phyloP scores from a whole-genome alignment of 345 rosid genomes.

The Orychophragmus violaceus region DNA sequence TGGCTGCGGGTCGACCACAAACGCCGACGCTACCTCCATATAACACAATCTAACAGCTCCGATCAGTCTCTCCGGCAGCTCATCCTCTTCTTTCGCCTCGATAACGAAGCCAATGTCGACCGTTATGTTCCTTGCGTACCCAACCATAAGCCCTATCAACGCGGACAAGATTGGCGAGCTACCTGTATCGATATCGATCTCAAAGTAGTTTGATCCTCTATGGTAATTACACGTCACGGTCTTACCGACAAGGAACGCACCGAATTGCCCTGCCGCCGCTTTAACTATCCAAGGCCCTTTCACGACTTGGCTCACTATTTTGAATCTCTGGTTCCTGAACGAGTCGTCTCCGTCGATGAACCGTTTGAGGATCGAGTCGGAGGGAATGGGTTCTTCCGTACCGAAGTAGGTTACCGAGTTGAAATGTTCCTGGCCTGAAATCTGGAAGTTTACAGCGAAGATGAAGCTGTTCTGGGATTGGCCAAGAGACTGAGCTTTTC shows the following conservation, averaged over 20 bases:
- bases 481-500: conserved; percentile 47
- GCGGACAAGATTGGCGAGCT: conserved; percentile 55
- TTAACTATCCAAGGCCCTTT: conserved; percentile 81
- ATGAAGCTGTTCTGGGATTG: conserved; percentile 50
- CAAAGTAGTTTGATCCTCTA: conserved; percentile 66
- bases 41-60: conserved; percentile 68
- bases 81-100: conserved; percentile 63
- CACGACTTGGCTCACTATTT: conserved; percentile 62
- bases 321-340: conserved; percentile 61
- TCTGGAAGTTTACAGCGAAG: conserved; percentile 67
- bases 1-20: conserved; percentile 29
- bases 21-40: conserved; percentile 69
- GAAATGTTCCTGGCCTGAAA: conserved; percentile 59
- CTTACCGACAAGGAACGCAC: conserved; percentile 64
- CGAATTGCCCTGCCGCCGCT: conserved; percentile 57
- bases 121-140: conserved; percentile 45
- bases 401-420: conserved; percentile 64
- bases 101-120: conserved; percentile 72
- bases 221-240: conserved; percentile 57
- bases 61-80: conserved; percentile 72
- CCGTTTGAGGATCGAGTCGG: conserved; percentile 48
- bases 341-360: conserved; percentile 55
- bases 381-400: conserved; percentile 50
- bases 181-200: conserved; percentile 63
- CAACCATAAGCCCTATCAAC: conserved; percentile 45